Evolutionary conservation across 176 grass and related monocot genomes (phyloP).

Genomic region (Oryza australiensis): DNA sequence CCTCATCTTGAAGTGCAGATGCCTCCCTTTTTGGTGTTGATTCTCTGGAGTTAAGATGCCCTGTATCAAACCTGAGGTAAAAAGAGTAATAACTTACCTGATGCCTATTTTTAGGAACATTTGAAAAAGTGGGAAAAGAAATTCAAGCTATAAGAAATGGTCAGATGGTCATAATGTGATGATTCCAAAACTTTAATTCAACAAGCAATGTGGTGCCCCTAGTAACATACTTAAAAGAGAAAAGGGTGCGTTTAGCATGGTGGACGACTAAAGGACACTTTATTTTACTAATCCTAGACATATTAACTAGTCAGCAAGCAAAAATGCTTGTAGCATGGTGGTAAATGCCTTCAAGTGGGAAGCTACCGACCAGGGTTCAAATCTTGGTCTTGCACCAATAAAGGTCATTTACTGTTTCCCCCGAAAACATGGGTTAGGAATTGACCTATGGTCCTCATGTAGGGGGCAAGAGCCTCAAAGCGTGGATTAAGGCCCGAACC

Average conservation of each 20-base stretch:
- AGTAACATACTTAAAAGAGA: conserved; percentile 19
- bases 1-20: conserved; percentile 97
- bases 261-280: background rate
- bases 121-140: background rate
- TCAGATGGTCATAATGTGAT: background rate
- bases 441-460: no score
- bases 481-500: no score
- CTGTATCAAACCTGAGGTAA: conserved; percentile 62
- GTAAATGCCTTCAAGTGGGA: no score
- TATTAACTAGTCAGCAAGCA: background rate
- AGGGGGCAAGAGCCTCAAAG: no score
- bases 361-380: no score
- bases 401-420: no score
- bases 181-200: background rate
- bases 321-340: no score
- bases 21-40: conserved; percentile 62
- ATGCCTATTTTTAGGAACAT: conserved; percentile 15
- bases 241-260: background rate
- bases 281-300: background rate
- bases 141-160: conserved; percentile 26
- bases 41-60: conserved; percentile 59
- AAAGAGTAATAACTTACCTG: background rate
- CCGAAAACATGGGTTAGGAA: no score
- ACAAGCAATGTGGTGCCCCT: conserved; percentile 13
- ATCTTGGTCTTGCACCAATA: no score